phyloP scores from a whole-genome alignment of 768 basidiomycete species.

The Glaciozyma martinii region DNA sequence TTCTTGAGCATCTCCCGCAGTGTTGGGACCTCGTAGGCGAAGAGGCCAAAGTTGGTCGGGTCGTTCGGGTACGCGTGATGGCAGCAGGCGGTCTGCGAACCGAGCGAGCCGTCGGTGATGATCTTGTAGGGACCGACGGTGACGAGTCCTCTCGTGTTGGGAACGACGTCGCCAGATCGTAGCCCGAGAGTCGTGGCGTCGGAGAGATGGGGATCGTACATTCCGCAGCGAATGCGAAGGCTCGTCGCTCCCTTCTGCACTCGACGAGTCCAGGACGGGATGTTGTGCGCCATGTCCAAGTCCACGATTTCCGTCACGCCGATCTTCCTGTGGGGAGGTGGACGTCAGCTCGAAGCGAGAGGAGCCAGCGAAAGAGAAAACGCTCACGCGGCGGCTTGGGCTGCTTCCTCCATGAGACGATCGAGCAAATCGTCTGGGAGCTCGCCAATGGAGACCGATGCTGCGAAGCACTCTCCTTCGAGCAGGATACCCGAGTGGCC shows the following conservation, averaged over 20 bases:
- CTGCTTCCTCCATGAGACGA: slow-evolving; percentile 22
- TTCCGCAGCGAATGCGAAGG: slow-evolving; percentile 31
- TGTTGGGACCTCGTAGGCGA: slow-evolving; percentile 13
- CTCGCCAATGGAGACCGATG: slow-evolving; percentile 21
- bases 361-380: neutral
- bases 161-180: slow-evolving; percentile 25
- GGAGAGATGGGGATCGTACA: slow-evolving; percentile 29
- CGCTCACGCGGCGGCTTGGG: slow-evolving; percentile 32
- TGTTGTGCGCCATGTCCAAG: slow-evolving; percentile 35
- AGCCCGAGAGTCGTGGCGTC: slow-evolving; percentile 23
- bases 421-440: slow-evolving; percentile 25
- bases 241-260: slow-evolving; percentile 11
- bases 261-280: slow-evolving; percentile 19
- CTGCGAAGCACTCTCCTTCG: slow-evolving; percentile 30
- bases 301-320: slow-evolving; percentile 37
- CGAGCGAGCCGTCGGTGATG: slow-evolving; percentile 35
- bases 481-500: slow-evolving; percentile 28
- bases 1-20: slow-evolving; percentile 26
- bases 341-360: neutral
- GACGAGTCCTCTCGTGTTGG: slow-evolving; percentile 26
- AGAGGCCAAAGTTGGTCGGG: slow-evolving; percentile 22
- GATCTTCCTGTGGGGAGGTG: slow-evolving; percentile 13
- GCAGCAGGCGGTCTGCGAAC: slow-evolving; percentile 34
- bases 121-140: slow-evolving; percentile 33
- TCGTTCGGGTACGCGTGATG: slow-evolving; percentile 32